phyloP scores from a whole-genome alignment of 2,329 filamentous ascomycete genomes.

The Colletotrichum graminicola region DNA sequence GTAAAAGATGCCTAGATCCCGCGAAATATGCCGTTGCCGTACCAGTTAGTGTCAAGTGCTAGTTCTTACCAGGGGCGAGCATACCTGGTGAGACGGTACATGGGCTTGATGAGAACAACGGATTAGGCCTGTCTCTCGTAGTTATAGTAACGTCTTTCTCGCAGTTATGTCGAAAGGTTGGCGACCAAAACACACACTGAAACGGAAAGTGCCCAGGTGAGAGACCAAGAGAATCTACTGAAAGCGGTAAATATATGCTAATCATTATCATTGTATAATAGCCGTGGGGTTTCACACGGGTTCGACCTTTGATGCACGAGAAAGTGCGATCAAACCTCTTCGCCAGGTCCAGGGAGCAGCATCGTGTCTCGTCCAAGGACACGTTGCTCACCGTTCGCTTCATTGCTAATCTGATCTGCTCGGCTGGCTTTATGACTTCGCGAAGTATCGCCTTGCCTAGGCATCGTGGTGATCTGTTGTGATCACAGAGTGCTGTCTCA shows the following conservation, averaged over 20 bases:
- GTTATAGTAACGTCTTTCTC: not conserved
- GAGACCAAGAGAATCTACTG: not conserved
- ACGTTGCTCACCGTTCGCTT: no score
- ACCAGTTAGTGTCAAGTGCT: no score
- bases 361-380: not conserved
- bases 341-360: not conserved
- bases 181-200: not conserved
- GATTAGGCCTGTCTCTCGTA: not conserved
- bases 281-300: not conserved
- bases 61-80: not conserved
- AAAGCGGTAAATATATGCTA: not conserved
- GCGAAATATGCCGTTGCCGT: not conserved
- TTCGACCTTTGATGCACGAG: not conserved
- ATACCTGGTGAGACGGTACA: not conserved
- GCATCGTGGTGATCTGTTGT: not conserved
- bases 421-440: not conserved
- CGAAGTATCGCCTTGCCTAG: not conserved
- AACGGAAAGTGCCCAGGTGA: accelerated
- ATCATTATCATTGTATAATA: not conserved
- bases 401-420: not conserved
- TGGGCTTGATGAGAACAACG: not conserved
- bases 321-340: no score
- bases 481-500: not conserved
- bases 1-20: not conserved
- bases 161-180: not conserved